phyloP scores from a whole-genome alignment of 2,329 filamentous ascomycete species.

The Plectosphaerella sp. region DNA sequence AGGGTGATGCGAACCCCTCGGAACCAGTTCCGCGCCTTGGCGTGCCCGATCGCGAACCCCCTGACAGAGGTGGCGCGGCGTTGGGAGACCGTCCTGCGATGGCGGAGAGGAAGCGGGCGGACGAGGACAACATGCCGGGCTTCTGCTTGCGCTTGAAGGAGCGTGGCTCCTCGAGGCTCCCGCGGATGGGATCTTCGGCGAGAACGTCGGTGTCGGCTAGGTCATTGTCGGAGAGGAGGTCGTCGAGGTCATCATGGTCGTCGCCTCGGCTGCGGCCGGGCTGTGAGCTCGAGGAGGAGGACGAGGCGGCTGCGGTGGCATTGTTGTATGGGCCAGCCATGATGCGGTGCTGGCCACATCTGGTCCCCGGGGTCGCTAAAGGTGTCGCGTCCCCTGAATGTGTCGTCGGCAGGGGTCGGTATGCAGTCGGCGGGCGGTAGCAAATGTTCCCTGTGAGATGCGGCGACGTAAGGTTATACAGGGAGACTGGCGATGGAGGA shows the following conservation, averaged over 20 bases:
- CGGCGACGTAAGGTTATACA: too few species aligned
- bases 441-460: too few species aligned
- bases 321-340: slow-evolving; percentile 33
- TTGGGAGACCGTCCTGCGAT: slow-evolving; percentile 31
- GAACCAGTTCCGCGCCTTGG: slow-evolving; percentile 16
- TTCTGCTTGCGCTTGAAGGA: slow-evolving; percentile 71
- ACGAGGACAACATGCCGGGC: slow-evolving; percentile 38
- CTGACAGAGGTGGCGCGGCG: slow-evolving; percentile 6
- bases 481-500: too few species aligned
- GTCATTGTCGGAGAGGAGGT: slow-evolving; percentile 35
- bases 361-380: not conserved
- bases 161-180: slow-evolving; percentile 45
- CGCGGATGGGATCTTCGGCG: slow-evolving; percentile 51
- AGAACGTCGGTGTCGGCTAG: slow-evolving; percentile 34
- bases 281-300: slow-evolving; percentile 26
- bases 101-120: slow-evolving; percentile 44
- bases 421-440: too few species aligned
- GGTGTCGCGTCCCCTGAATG: not conserved
- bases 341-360: slow-evolving; percentile 21
- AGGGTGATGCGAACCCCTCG: slow-evolving; percentile 7
- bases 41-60: slow-evolving; percentile 9
- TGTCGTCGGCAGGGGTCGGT: not conserved
- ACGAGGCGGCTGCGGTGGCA: slow-evolving; percentile 25
- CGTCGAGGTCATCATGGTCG: slow-evolving; percentile 43
- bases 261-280: slow-evolving; percentile 22